Evolutionary conservation across 345 rosid species (phyloP), one percentile per base, ranked within the genome.

Genomic region (Garcia nutans): DNA sequence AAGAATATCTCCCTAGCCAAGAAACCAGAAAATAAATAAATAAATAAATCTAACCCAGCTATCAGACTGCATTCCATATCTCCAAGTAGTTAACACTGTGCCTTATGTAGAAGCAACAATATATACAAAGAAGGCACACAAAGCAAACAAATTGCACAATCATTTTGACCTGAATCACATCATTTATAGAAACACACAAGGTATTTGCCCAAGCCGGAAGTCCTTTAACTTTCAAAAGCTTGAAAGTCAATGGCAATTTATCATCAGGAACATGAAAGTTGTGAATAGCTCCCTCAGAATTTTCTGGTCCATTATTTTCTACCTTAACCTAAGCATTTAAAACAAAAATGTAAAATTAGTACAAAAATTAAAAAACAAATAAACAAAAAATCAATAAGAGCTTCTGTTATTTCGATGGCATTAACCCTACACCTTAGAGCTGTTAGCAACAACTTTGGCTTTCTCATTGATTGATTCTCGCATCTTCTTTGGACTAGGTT

Each of bases 201-300:
- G 99, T 87, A 82, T 95, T 95, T 22, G 97, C 97, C 98, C 99
- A 93, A 6, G 84, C 68, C 2, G 99, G 99, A 65, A 95, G 86
- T 31, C 84, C 96, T 81, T 86, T 81, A 64, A 95, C 97, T 76
- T 41, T 79, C 87, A 95, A 72, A 28, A 93, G 93, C 81, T 93
- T 84, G 83, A 89, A 95, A 2, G 91, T 88, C 42, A 65, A 41
- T 5, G 90, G 82, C 20, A 89, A 78, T 72, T 84, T 74, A 73
- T 87, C 91, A 59, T 75, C 65, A 0, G 87, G 50, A 70, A 88
- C 82, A 73, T 19, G 61, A 85, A 90, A 95, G 52, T 74, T 63
- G 7, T 86, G 79, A 76, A 95, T 88, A 0, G 84, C 89, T 85
- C 88, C 89, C 59, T 73, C 87, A 79, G n/a, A 28, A 31, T 74